These are phyloP conservation scores for Pythium coloratum DNA, from an alignment of 352 stramenopile genomes.

Conservation along the genomic window DNA sequence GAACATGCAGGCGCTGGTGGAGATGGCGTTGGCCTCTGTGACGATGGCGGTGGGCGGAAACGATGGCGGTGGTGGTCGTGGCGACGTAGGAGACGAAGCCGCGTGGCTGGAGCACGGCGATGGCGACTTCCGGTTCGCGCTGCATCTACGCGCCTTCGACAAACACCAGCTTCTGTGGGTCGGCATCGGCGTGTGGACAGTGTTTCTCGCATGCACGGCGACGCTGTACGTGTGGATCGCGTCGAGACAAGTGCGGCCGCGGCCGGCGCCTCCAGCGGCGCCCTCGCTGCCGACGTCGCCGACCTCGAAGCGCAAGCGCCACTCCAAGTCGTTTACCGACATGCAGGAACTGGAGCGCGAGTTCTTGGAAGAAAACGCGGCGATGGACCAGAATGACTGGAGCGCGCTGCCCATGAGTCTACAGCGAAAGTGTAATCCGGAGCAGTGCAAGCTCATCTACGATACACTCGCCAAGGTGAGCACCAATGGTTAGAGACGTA, in stretches of 20 bases:
- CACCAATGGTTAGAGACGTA: not conserved
- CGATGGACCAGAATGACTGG: slow-evolving; percentile 65
- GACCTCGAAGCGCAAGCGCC: slow-evolving; percentile 72
- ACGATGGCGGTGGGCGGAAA: slow-evolving; percentile 3
- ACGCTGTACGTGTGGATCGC: slow-evolving; percentile 82
- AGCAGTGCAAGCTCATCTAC: slow-evolving; percentile 82
- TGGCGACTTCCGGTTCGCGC: slow-evolving; percentile 19
- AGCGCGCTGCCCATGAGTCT: slow-evolving; percentile 61
- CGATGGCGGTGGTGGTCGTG: not conserved
- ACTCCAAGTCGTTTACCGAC: slow-evolving; percentile 75
- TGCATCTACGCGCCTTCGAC: slow-evolving; percentile 11
- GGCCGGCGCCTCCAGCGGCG: slow-evolving; percentile 36
- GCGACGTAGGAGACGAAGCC: not conserved
- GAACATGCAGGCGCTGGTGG: not conserved
- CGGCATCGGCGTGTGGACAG: slow-evolving; percentile 42
- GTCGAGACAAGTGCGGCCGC: slow-evolving; percentile 72
- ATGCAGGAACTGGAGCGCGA: slow-evolving; percentile 61
- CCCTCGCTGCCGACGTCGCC: slow-evolving; percentile 55
- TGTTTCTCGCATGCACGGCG: slow-evolving; percentile 43
- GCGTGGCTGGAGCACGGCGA: slow-evolving; percentile 11
- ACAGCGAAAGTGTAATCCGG: slow-evolving; percentile 54
- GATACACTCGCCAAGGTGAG: slow-evolving; percentile 69
- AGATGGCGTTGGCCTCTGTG: not conserved
- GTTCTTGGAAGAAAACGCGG: slow-evolving; percentile 59
- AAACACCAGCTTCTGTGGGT: slow-evolving; percentile 20